A percentile compares a stretch with the other conserved stretches of the same genome.
Conservation (phyloP, 139 green algal genomes). For the Micractinium sp. region DNA sequence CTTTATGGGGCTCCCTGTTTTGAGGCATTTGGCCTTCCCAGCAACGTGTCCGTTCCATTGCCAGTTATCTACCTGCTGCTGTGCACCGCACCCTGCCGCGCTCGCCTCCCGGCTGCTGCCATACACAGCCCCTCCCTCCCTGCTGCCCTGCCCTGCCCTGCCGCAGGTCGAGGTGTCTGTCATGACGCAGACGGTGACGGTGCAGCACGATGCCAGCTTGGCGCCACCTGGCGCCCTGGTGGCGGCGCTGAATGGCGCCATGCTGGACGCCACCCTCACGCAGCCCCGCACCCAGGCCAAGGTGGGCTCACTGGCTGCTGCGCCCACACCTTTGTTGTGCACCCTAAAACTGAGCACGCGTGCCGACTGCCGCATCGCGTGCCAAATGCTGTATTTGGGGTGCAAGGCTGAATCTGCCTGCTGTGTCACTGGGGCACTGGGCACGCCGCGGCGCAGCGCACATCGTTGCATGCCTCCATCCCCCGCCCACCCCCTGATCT, state of each 20-base stretch:
- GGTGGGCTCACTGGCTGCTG: not conserved
- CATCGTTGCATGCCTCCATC: no score
- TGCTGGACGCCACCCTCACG: slow-evolving; percentile 63
- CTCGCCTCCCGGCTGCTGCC: not conserved
- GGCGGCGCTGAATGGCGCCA: slow-evolving; percentile 69
- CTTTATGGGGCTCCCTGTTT: not conserved
- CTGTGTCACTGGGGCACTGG: no score
- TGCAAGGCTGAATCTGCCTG: no score
- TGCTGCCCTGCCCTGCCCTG: not conserved
- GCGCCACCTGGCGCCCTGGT: slow-evolving; percentile 58
- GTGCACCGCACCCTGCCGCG: not conserved
- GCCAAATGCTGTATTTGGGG: no score
- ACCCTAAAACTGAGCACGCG: not conserved
- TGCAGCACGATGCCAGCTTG: slow-evolving; percentile 55
- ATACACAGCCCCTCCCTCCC: not conserved
- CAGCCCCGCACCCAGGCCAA: not conserved
- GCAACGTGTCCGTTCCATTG: not conserved
- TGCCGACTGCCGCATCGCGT: no score
- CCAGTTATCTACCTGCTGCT: no score
- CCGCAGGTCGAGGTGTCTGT: slow-evolving; percentile 64
- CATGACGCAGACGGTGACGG: slow-evolving; percentile 65
- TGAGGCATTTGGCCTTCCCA: not conserved
- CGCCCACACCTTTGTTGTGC: not conserved
- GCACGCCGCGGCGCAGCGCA: no score
- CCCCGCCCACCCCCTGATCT: not conserved